Percentiles rank a stretch among this genome's conserved stretches.
Conservation (phyloP, 2,329 filamentous ascomycete species). For the Bipolaris cookei region DNA sequence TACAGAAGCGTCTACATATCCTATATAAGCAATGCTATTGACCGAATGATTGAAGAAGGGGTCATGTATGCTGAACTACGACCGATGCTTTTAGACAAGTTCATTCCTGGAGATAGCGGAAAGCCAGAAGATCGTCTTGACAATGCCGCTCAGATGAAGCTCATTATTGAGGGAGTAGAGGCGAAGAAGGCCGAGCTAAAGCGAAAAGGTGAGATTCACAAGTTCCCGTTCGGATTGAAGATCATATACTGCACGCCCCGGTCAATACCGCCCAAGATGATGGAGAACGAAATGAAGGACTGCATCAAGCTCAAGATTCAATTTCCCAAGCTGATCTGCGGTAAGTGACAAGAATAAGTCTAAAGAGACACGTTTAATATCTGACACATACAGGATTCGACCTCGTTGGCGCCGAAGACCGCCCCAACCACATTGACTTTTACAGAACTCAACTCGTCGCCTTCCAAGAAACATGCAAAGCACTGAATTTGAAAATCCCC, state of each 20-base stretch:
- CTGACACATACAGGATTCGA: slow-evolving; percentile 63
- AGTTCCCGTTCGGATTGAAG: slow-evolving; percentile 69
- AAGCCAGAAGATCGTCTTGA: slow-evolving; percentile 53
- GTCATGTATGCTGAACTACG: slow-evolving; percentile 76
- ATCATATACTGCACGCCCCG: slow-evolving; percentile 75
- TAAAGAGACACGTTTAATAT: neutral
- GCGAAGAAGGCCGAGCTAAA: slow-evolving; percentile 55
- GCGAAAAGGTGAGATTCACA: slow-evolving; percentile 41
- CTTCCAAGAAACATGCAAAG: slow-evolving; percentile 62
- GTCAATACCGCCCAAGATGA: slow-evolving; percentile 59
- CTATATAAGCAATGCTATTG: slow-evolving; percentile 66
- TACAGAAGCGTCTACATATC: slow-evolving; percentile 67
- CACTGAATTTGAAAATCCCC: slow-evolving; percentile 63
- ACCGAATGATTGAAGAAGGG: slow-evolving; percentile 67
- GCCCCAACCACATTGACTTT: slow-evolving; percentile 64
- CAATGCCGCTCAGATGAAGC: slow-evolving; percentile 64
- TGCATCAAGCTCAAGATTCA: slow-evolving; percentile 66
- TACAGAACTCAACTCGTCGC: slow-evolving; percentile 64
- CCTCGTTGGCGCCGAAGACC: slow-evolving; percentile 71
- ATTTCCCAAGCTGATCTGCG: slow-evolving; percentile 67
- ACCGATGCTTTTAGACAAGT: slow-evolving; percentile 72
- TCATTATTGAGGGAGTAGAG: slow-evolving; percentile 56
- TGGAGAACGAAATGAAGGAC: slow-evolving; percentile 63
- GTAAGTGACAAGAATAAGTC: slow-evolving; percentile 49
- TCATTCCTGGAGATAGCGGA: slow-evolving; percentile 66